Evolutionary conservation across 208 protist species (phyloP).

Genomic region (Leptomonas pyrrhocoris): DNA sequence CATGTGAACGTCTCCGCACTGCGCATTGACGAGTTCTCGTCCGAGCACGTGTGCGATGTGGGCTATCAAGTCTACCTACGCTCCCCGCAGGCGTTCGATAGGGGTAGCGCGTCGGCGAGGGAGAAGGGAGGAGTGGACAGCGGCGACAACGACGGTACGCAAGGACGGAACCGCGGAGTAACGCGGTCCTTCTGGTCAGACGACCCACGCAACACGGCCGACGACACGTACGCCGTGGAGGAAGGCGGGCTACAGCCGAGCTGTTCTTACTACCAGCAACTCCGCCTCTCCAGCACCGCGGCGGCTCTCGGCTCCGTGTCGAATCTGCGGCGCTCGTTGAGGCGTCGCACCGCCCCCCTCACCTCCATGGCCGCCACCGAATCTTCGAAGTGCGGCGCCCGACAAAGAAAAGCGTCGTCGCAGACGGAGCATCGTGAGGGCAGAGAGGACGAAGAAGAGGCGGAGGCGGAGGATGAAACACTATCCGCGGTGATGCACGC

Average conservation of each 20-base stretch:
- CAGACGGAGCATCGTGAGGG: too few relatives aligned
- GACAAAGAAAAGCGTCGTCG: too few relatives aligned
- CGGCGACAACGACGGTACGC: not conserved
- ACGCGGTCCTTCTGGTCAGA: not conserved
- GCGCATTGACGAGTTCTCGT: constrained; percentile 39
- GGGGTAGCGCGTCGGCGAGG: not conserved
- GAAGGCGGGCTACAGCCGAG: not conserved
- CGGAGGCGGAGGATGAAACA: too few relatives aligned
- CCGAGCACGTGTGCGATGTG: constrained; percentile 33
- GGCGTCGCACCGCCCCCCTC: constrained; percentile 1
- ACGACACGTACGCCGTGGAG: constrained; percentile 4
- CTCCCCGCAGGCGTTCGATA: not conserved
- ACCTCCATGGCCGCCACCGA: not conserved
- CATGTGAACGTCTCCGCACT: constrained; percentile 44
- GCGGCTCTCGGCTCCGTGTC: constrained; percentile 16
- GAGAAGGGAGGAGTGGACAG: not conserved
- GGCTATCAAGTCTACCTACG: constrained; percentile 13
- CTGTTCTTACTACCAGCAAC: constrained; percentile 30
- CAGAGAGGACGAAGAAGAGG: too few relatives aligned
- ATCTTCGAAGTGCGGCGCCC: not conserved
- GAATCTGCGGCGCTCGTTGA: not conserved
- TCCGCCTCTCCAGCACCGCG: constrained; percentile 9
- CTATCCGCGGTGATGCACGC: not conserved
- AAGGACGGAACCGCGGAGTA: not conserved
- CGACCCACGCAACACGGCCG: not conserved